Evolutionary conservation across 345 rosid genomes (phyloP).

Genomic region (Cochlearia excelsa): DNA sequence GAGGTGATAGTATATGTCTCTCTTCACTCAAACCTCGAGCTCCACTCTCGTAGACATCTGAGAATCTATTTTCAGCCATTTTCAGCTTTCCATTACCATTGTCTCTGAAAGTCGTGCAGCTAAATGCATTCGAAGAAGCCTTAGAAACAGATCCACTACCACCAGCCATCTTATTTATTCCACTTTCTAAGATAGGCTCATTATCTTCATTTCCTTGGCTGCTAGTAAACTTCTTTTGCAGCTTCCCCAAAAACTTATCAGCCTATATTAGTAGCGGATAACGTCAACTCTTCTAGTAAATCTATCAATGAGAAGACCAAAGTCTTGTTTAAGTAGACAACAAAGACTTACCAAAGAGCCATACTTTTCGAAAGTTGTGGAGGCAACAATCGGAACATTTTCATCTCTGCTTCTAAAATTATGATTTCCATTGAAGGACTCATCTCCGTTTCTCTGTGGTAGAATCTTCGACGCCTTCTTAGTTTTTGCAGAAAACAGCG

Average conservation of each 20-base stretch:
- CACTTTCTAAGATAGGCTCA: constrained; percentile 23
- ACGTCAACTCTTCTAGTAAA: neutral
- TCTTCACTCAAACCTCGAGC: constrained; percentile 32
- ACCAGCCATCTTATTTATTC: constrained; percentile 17
- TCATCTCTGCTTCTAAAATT: constrained; percentile 38
- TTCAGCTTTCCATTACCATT: constrained; percentile 26
- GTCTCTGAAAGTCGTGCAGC: constrained; percentile 25
- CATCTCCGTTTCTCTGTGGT: constrained; percentile 44
- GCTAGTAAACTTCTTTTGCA: constrained; percentile 45
- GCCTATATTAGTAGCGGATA: constrained; percentile 43
- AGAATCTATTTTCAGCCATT: constrained; percentile 19
- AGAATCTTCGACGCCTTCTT: constrained; percentile 59
- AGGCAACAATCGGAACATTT: constrained; percentile 34
- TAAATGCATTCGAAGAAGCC: constrained; percentile 29
- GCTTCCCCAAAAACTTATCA: constrained; percentile 60
- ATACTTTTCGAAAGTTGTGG: constrained; percentile 42
- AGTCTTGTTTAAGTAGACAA: constrained; percentile 8
- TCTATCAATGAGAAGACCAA: neutral
- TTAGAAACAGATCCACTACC: constrained; percentile 29
- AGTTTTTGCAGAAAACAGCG: constrained; percentile 17
- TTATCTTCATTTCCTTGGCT: constrained; percentile 35
- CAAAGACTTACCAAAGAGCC: constrained; percentile 47
- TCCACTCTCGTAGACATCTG: constrained; percentile 30
- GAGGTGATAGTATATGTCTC: constrained; percentile 28
- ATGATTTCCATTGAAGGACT: constrained; percentile 24